Percentiles rank a stretch among this genome's conserved stretches.
Evolutionary conservation across 1,284 basidiomycete species (phyloP).

Genomic region (Xanthoconium separans): DNA sequence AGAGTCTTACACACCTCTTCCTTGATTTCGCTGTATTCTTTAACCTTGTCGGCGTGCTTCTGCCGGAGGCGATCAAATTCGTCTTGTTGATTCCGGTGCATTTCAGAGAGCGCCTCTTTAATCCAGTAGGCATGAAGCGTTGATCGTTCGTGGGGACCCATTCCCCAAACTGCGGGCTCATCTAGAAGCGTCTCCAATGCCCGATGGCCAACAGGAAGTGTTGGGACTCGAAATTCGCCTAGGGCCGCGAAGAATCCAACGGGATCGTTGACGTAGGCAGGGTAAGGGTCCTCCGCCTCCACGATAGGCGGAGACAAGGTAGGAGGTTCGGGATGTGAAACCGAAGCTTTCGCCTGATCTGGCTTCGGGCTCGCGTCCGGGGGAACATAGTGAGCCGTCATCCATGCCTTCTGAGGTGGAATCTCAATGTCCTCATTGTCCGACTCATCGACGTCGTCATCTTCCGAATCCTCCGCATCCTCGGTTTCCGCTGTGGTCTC

Average conservation of each 20-base stretch:
- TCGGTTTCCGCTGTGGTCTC: conserved; percentile 10
- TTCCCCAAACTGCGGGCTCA: conserved; percentile 41
- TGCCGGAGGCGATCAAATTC: conserved; percentile 38
- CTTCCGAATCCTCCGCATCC: conserved; percentile 5
- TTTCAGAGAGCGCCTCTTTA: conserved; percentile 23
- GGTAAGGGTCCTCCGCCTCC: neutral
- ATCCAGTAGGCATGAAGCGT: conserved; percentile 39
- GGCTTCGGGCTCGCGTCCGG: neutral
- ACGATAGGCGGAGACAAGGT: neutral
- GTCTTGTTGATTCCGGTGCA: conserved; percentile 36
- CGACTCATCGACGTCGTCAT: conserved; percentile 3
- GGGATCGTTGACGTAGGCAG: conserved; percentile 16
- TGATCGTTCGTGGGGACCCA: conserved; percentile 42
- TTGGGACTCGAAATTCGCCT: conserved; percentile 33
- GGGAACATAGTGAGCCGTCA: conserved; percentile 7
- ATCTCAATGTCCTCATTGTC: conserved; percentile 19
- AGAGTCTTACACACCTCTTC: conserved; percentile 32
- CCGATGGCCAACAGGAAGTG: conserved; percentile 36
- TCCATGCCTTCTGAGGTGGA: conserved; percentile 32
- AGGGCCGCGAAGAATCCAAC: conserved; percentile 37
- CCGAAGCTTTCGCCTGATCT: neutral
- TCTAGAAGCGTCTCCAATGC: conserved; percentile 37
- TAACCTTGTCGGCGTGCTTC: conserved; percentile 30
- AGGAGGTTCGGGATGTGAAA: neutral
- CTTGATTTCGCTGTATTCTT: conserved; percentile 35